Conservation (phyloP, 2,329 filamentous ascomycete genomes). For the Phoma sp. region DNA sequence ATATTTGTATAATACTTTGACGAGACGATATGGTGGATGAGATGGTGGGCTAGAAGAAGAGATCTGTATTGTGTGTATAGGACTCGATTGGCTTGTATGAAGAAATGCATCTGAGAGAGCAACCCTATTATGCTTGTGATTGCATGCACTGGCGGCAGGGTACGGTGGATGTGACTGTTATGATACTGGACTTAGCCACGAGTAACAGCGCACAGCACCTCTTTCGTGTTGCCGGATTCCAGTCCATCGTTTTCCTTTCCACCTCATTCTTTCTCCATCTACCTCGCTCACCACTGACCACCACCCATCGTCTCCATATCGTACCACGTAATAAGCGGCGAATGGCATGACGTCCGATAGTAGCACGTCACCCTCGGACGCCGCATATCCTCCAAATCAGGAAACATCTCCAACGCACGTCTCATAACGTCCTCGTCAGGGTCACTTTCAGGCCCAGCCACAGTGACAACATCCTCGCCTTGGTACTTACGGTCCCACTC, state of each 20-base stretch:
- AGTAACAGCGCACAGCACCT: neutral
- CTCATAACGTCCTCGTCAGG: neutral
- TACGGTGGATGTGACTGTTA: too few species aligned
- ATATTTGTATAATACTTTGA: slow-evolving; percentile 24
- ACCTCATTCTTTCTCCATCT: too few species aligned
- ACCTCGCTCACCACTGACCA: neutral
- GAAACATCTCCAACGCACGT: neutral
- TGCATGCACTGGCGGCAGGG: too few species aligned
- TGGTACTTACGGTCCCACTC: slow-evolving; percentile 4
- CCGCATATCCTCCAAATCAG: neutral
- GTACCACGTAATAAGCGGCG: neutral
- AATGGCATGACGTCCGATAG: neutral
- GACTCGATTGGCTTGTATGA: neutral
- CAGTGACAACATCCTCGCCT: neutral
- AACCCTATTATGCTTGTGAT: too few species aligned
- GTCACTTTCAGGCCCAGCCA: neutral
- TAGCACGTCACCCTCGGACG: neutral
- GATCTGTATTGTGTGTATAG: slow-evolving; percentile 5
- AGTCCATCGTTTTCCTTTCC: neutral
- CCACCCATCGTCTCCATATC: slow-evolving; percentile 2
- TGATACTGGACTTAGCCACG: too few species aligned
- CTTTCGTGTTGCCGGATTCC: neutral
- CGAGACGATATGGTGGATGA: neutral
- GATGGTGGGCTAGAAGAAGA: neutral
- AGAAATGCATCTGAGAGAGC: neutral